Percentiles rank a stretch among this genome's conserved stretches.
These are phyloP conservation scores for Zygosaccharomyces pseudobailii DNA, from an alignment of 1,139 yeast genomes.

Conservation along the genomic window DNA sequence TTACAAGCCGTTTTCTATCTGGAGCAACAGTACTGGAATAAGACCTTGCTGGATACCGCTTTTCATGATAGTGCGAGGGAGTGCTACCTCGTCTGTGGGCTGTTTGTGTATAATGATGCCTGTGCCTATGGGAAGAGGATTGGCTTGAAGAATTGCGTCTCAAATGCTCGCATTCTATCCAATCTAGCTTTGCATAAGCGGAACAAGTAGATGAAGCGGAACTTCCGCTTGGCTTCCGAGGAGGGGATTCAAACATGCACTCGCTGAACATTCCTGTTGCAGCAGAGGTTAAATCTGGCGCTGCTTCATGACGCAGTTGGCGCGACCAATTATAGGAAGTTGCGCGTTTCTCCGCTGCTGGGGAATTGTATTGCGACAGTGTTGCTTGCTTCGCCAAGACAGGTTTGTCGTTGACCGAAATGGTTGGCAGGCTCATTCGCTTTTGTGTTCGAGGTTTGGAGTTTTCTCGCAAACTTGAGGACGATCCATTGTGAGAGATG, in stretches of 20 bases:
- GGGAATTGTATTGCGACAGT: background rate
- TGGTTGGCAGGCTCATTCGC: slow-evolving; percentile 9
- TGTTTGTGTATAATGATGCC: slow-evolving; percentile 5
- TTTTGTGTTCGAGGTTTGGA: background rate
- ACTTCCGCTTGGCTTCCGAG: slow-evolving; percentile 5
- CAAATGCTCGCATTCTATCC: slow-evolving; percentile 2
- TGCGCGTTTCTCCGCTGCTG: slow-evolving; percentile 7
- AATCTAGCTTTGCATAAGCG: slow-evolving; percentile 8
- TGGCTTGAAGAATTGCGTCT: slow-evolving; percentile 2
- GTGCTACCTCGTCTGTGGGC: slow-evolving; percentile 1
- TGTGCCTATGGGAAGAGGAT: slow-evolving; percentile 1
- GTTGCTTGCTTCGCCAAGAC: background rate
- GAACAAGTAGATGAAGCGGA: slow-evolving; percentile 11
- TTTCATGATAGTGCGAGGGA: slow-evolving; percentile 3
- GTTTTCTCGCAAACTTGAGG: background rate
- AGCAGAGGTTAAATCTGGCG: slow-evolving; percentile 12
- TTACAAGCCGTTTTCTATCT: slow-evolving; percentile 24
- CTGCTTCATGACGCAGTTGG: background rate
- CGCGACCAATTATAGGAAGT: background rate
- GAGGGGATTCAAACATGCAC: slow-evolving; percentile 15
- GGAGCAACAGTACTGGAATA: slow-evolving; percentile 9
- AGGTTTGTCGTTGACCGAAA: slow-evolving; percentile 13
- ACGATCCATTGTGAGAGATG: background rate
- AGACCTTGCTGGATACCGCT: slow-evolving; percentile 8
- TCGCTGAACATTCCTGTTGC: slow-evolving; percentile 20